Evolutionary conservation across 2,329 filamentous ascomycete species (phyloP), one percentile per base, ranked within the genome.

Genomic region (Colletotrichum navitas): DNA sequence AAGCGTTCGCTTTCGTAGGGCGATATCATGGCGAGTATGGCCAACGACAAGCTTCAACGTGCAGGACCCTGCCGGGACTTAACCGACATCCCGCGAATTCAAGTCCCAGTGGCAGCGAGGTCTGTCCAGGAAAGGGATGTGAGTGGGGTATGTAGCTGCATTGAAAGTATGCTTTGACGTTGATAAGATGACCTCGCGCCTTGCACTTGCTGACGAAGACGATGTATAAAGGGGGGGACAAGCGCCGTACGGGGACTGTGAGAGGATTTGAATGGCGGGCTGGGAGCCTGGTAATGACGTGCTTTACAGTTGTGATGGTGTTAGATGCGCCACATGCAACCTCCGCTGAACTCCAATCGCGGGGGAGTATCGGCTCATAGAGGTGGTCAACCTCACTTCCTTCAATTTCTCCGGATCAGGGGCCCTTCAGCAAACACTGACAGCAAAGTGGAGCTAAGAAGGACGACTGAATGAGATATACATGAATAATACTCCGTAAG

Each of bases 271-370:
- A 39, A 51, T 62, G 58, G 29, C 21, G 8, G 52, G 43, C 36
- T 29, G 21, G 36, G 21, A 58, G 58, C 52, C 55, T 26, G 16
- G 2, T 11, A 47, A 71, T 71, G 64, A 54, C 68, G 68, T 71
- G 68, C 68, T 71, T 63, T 26, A 54, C 51, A 59, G 51, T 34
- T 43, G 45, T 59, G 64, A 71, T 71, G 68, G 64, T 71, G 68
- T 59, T 43, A 67, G 68, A 63, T 26, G 29, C 11, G 43, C n/a
- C 21, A 24, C 29, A 54, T 18, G 29, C 29, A 12, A 29, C 32
- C 21, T 29, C 18, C 29, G 18, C 32, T 36, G 0, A 7, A 18
- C 32, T 32, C 11, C 18, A 7, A n/a, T n/a, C 21, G 32, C n/a
- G 18, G 54, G 21, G 7, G 21, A 24, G 2, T 24, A 10, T 52